Evolutionary conservation across 345 rosid species (phyloP), one percentile per base, ranked within the genome.

Genomic region (Mangifera indica): DNA sequence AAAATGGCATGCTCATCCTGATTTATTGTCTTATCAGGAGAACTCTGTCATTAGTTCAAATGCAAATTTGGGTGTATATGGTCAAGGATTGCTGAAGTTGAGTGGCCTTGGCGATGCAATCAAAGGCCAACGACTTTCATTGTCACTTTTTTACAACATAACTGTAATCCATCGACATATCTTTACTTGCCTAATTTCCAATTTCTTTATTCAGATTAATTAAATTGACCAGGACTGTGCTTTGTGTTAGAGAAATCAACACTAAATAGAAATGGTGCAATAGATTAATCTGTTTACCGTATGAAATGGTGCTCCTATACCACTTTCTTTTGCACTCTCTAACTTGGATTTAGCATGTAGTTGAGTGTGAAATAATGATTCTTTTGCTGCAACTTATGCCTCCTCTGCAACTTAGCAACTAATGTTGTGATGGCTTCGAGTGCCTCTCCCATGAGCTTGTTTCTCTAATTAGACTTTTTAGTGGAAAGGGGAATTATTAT

Each of bases 71-170:
- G 98, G 89, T 21, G 68, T 92, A 72, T 89, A 92, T 84, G 99
- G 99, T 72, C 99, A 95, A 84, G 99, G 99, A 67, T 81, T 91
- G 72, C 78, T 95, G 77, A 76, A 75, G 74, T 84, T 92, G 77
- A 87, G 88, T 10, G 99, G 99, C 71, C 85, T 54, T 70, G 97
- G 99, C 69, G 97, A 95, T 84, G 91, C 89, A 79, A 91, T 95
- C 86, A 88, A 78, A 81, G 91, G 90, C 89, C 99, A 92, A 81
- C 84, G 97, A 74, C 97, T 95, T 77, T 91, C 93, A 37, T 80
- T 95, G 69, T 92, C 99, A 81, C 90, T 87, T 63, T 95, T 95
- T 80, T 95, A 92, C 81, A 95, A 92, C 78, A 85, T 95, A 74
- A 91, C 98, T 67, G 99, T 95, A 86, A 92, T 97, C 66, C 61